Percentiles rank a stretch among this genome's conserved stretches.
Evolutionary conservation across 495 filamentous ascomycete species (phyloP).

Genomic region (Extremus antarcticus): DNA sequence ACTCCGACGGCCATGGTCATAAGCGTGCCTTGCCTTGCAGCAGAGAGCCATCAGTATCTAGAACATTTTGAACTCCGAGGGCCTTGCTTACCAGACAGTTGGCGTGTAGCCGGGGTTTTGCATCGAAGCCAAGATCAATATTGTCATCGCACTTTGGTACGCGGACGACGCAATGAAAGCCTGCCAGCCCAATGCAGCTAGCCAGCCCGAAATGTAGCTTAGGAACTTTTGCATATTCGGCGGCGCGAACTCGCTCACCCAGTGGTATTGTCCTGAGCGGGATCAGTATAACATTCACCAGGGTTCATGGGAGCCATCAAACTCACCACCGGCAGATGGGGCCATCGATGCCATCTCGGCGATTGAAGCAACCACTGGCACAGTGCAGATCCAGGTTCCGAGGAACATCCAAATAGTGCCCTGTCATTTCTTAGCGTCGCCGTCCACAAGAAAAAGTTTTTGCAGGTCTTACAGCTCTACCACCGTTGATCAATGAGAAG

Average conservation of each 20-base stretch:
- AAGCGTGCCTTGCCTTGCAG: slow-evolving; percentile 34
- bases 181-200: slow-evolving; percentile 26
- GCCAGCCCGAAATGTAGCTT: slow-evolving; percentile 1
- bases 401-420: slow-evolving; percentile 32
- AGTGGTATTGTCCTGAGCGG: slow-evolving; percentile 17
- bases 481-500: slow-evolving; percentile 6
- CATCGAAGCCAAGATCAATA: slow-evolving; percentile 9
- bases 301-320: background rate
- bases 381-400: slow-evolving; percentile 27
- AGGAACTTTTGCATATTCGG: background rate
- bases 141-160: slow-evolving; percentile 31
- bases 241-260: slow-evolving; percentile 7
- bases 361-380: slow-evolving; percentile 22
- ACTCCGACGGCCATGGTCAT: slow-evolving; percentile 34
- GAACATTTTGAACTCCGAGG: background rate
- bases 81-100: slow-evolving; percentile 12
- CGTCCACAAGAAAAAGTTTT: no score
- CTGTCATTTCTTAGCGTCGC: no score
- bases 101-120: slow-evolving; percentile 1
- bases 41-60: background rate
- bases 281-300: no score
- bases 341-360: slow-evolving; percentile 31
- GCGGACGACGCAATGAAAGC: slow-evolving; percentile 25
- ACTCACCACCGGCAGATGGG: no score
- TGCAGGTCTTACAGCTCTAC: slow-evolving; percentile 3